Conservation (phyloP, 768 basidiomycete genomes). For the Russula emetica region DNA sequence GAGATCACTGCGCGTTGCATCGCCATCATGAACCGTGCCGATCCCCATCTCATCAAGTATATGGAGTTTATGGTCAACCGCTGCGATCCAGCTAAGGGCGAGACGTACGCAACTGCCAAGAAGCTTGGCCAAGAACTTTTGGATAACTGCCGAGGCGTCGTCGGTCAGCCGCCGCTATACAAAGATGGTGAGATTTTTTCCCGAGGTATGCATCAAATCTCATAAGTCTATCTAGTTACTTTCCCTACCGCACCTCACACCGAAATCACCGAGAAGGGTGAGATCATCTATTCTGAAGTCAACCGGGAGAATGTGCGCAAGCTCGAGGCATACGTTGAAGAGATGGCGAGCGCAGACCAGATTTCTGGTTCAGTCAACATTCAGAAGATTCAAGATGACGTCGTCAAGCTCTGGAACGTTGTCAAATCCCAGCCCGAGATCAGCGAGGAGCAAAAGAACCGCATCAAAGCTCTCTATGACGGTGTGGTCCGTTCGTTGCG, state of each 20-base stretch:
- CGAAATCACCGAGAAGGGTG: slow-evolving; percentile 88
- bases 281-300: slow-evolving; percentile 92
- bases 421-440: slow-evolving; percentile 97
- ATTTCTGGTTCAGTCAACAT: slow-evolving; percentile 83
- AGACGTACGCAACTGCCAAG: slow-evolving; percentile 92
- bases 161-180: slow-evolving; percentile 83
- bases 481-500: slow-evolving; percentile 92
- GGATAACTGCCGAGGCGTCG: slow-evolving; percentile 84
- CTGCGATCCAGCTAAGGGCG: slow-evolving; percentile 75
- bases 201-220: neutral
- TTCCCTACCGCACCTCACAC: slow-evolving; percentile 98
- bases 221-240: slow-evolving; percentile 57
- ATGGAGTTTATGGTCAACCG: slow-evolving; percentile 95
- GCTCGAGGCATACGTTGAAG: slow-evolving; percentile 94
- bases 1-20: slow-evolving; percentile 98
- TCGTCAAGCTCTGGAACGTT: slow-evolving; percentile 94
- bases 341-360: slow-evolving; percentile 95
- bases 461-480: slow-evolving; percentile 92
- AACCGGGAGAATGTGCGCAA: slow-evolving; percentile 96
- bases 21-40: slow-evolving; percentile 94
- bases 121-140: slow-evolving; percentile 95
- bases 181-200: slow-evolving; percentile 70
- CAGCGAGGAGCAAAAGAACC: slow-evolving; percentile 93
- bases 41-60: slow-evolving; percentile 84
- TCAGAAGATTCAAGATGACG: slow-evolving; percentile 96